Percentiles rank a stretch among this genome's conserved stretches.
Conservation (phyloP, 441 rosid genomes). For the Croton laevigatus region DNA sequence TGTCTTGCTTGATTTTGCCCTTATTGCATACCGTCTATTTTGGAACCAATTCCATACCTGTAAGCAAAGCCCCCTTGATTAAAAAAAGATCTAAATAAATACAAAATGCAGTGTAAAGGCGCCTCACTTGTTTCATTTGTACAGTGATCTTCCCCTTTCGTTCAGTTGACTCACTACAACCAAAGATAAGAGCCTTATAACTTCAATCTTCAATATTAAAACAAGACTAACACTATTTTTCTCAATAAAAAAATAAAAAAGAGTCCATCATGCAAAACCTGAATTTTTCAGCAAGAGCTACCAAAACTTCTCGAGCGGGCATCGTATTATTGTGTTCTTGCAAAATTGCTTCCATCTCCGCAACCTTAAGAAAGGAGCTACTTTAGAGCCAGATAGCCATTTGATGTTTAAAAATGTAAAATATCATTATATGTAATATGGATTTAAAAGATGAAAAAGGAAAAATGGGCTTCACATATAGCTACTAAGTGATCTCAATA, state of each 20-base stretch:
- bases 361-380: constrained; percentile 43
- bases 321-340: constrained; percentile 70
- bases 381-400: neutral
- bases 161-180: constrained; percentile 67
- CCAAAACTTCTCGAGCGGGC: constrained; percentile 77
- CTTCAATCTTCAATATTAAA: constrained; percentile 12
- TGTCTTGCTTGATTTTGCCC: constrained; percentile 77
- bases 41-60: constrained; percentile 99
- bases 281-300: constrained; percentile 78
- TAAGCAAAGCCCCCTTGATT: constrained; percentile 10
- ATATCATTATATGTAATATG: constrained; percentile 2
- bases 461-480: neutral
- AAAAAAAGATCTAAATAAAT: constrained; percentile 6
- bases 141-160: constrained; percentile 80
- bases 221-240: constrained; percentile 14
- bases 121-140: constrained; percentile 90
- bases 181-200: constrained; percentile 13
- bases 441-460: neutral
- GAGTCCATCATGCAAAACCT: constrained; percentile 48
- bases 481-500: neutral
- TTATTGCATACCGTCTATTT: constrained; percentile 87
- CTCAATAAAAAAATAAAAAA: constrained; percentile 1
- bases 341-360: constrained; percentile 89
- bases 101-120: neutral
- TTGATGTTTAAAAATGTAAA: neutral